phyloP scores from a whole-genome alignment of 2,329 filamentous ascomycete species.

The Massarina eburnea region DNA sequence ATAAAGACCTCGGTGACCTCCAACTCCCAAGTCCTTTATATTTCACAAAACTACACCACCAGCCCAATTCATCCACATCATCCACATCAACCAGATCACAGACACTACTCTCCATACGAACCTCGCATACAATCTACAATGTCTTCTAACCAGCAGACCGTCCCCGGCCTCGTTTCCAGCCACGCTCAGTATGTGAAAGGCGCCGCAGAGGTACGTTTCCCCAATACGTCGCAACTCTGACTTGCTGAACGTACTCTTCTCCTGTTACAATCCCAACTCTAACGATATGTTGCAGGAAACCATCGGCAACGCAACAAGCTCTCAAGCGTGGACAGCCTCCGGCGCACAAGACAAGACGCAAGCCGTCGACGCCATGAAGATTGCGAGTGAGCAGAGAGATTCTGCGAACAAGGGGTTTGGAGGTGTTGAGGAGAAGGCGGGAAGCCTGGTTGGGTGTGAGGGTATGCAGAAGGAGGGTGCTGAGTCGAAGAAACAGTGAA shows the following conservation, averaged over 20 bases:
- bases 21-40: too few relatives aligned
- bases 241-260: slow-evolving; percentile 1
- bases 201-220: slow-evolving; percentile 59
- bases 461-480: slow-evolving; percentile 60
- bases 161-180: slow-evolving; percentile 62
- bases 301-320: slow-evolving; percentile 64
- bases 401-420: slow-evolving; percentile 58
- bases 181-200: slow-evolving; percentile 72
- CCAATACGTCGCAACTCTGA: not conserved
- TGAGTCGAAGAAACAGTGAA: slow-evolving; percentile 28
- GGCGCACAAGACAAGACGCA: slow-evolving; percentile 66
- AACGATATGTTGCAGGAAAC: slow-evolving; percentile 48
- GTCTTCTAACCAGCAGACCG: slow-evolving; percentile 32
- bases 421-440: slow-evolving; percentile 65
- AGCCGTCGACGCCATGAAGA: slow-evolving; percentile 64
- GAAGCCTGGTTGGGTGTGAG: slow-evolving; percentile 65
- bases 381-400: slow-evolving; percentile 60
- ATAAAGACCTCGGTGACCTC: too few relatives aligned
- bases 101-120: not conserved
- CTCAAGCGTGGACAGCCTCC: slow-evolving; percentile 63
- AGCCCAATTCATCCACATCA: too few relatives aligned
- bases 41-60: too few relatives aligned
- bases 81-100: too few relatives aligned
- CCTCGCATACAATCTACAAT: not conserved
- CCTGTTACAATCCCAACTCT: not conserved